Percentiles rank a stretch among this genome's conserved stretches.
Conservation (phyloP, 495 filamentous ascomycete species). For the Talaromyces wortmannii region DNA sequence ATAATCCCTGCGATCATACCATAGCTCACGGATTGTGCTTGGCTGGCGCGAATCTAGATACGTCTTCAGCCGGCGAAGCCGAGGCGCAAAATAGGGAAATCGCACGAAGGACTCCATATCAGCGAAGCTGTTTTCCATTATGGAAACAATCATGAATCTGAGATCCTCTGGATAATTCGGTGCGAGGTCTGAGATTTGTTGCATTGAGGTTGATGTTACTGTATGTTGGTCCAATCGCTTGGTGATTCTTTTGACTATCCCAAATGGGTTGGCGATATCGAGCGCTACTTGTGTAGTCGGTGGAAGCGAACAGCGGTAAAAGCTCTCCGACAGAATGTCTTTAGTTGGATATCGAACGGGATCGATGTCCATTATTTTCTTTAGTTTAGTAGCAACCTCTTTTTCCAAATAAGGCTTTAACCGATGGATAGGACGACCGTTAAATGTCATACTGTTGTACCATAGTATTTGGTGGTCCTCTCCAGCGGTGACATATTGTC, state of each 20-base stretch:
- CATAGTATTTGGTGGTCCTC: background rate
- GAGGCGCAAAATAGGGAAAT: conserved; percentile 3
- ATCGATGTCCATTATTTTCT: conserved; percentile 1
- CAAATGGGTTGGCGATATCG: background rate
- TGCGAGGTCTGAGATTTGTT: background rate
- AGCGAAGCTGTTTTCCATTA: conserved; percentile 1
- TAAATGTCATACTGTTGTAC: background rate
- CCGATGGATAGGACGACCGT: conserved; percentile 1
- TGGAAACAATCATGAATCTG: conserved; percentile 3
- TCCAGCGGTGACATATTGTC: background rate
- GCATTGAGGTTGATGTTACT: conserved; percentile 2
- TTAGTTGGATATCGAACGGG: background rate
- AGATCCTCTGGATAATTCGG: conserved; percentile 1
- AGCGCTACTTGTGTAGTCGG: background rate
- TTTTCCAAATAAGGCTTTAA: background rate
- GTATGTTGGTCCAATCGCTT: background rate
- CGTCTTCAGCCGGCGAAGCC: background rate
- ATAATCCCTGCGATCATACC: conserved; percentile 4
- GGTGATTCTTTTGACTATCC: background rate
- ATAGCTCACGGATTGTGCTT: conserved; percentile 3
- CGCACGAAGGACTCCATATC: conserved; percentile 1
- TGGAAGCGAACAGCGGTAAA: conserved; percentile 1
- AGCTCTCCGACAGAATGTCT: conserved; percentile 4
- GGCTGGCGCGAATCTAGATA: conserved; percentile 3
- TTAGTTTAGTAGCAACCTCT: background rate